phyloP scores from a whole-genome alignment of 176 grass and related monocot genomes.

The Aegilops sharonensis region DNA sequence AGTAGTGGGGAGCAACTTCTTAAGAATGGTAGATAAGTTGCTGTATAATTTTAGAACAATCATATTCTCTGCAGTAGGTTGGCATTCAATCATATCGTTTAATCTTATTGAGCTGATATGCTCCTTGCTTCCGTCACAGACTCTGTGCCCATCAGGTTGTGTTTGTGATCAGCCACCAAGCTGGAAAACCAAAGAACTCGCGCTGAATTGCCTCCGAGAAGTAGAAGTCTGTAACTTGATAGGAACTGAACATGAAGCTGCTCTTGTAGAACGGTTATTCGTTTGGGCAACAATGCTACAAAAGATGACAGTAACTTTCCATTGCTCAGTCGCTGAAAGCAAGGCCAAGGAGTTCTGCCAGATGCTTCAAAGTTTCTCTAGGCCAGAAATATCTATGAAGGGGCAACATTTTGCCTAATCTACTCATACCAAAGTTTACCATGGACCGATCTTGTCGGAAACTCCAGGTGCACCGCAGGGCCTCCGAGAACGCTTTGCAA shows the following conservation, averaged over 20 bases:
- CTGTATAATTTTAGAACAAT: too few relatives aligned
- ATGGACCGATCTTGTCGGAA: background rate
- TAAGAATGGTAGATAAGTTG: too few relatives aligned
- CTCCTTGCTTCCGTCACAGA: background rate
- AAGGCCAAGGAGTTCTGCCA: background rate
- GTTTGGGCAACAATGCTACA: background rate
- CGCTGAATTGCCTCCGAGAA: background rate
- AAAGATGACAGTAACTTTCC: background rate
- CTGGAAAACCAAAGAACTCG: background rate
- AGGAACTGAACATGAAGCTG: background rate
- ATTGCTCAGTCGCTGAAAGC: background rate
- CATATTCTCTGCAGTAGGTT: background rate
- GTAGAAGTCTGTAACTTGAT: background rate
- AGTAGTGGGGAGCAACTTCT: too few relatives aligned
- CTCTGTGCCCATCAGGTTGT: background rate
- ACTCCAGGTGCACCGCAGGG: background rate
- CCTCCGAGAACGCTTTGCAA: background rate
- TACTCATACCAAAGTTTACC: background rate
- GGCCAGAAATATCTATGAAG: background rate
- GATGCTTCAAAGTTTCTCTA: background rate
- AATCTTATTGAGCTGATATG: background rate
- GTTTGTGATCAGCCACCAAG: background rate
- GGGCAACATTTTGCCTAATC: background rate
- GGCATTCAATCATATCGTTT: background rate
- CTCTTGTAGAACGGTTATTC: background rate